phyloP scores from a whole-genome alignment of 331 rosid species.

The Prunus yedoensis region DNA sequence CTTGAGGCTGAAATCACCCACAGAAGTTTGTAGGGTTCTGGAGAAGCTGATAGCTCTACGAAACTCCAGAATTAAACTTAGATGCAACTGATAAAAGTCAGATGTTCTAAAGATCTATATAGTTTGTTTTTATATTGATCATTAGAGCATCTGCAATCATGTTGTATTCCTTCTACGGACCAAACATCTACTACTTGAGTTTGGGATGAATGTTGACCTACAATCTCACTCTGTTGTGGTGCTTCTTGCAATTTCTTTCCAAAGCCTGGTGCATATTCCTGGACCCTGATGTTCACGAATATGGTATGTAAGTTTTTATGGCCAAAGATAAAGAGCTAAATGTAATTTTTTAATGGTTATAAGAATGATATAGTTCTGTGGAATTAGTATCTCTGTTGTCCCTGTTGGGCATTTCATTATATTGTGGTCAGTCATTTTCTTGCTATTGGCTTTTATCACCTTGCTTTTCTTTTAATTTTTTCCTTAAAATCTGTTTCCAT shows the following conservation, averaged over 20 bases:
- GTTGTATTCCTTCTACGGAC: not conserved
- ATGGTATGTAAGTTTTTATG: not conserved
- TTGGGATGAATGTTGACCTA: not conserved
- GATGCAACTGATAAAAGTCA: not conserved
- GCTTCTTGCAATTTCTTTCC: not conserved
- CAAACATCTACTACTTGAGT: not conserved
- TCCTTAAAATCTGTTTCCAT: conserved; percentile 24
- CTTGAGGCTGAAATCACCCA: not conserved
- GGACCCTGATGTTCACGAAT: not conserved
- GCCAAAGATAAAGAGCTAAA: conserved; percentile 7
- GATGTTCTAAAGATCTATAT: not conserved
- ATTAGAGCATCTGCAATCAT: not conserved
- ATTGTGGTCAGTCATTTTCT: not conserved
- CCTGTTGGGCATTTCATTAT: not conserved
- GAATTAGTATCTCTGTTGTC: not conserved
- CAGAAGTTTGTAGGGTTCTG: not conserved
- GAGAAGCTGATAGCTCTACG: not conserved
- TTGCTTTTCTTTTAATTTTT: conserved; percentile 3
- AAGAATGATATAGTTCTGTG: not conserved
- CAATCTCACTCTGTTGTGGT: not conserved
- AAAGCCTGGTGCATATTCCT: not conserved
- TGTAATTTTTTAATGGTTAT: not conserved
- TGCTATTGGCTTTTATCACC: not conserved
- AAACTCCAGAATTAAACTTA: not conserved
- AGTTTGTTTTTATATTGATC: not conserved